Evolutionary conservation across 306 rosid genomes (phyloP).

Genomic region (Sechiopsis laciniata): DNA sequence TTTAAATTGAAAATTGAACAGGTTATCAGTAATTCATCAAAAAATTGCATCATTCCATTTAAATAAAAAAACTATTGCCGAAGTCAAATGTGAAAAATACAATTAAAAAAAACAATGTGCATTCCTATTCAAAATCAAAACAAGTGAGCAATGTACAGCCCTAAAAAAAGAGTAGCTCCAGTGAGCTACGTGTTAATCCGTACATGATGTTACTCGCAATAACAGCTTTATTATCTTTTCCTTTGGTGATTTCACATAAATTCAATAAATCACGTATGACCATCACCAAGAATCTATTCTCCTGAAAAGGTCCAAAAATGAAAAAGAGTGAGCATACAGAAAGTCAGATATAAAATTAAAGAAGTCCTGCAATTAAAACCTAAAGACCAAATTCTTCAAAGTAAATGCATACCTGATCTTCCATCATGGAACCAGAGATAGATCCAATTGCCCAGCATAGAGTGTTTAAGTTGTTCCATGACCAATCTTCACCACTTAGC

Average conservation of each 20-base stretch:
- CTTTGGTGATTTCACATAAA: constrained; percentile 89
- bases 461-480: constrained; percentile 96
- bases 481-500: constrained; percentile 96
- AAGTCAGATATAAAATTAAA: background rate
- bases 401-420: constrained; percentile 67
- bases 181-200: constrained; percentile 22
- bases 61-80: background rate
- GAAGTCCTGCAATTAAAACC: background rate
- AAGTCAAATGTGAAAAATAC: background rate
- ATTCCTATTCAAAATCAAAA: background rate
- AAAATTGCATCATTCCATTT: background rate
- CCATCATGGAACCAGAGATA: constrained; percentile 96
- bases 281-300: constrained; percentile 98
- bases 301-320: constrained; percentile 47
- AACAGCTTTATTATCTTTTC: constrained; percentile 97
- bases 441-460: constrained; percentile 99
- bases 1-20: background rate
- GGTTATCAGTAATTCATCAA: constrained; percentile 3
- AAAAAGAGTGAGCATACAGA: constrained; percentile 23
- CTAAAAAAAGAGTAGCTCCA: background rate
- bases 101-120: background rate
- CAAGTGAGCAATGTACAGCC: background rate
- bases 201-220: constrained; percentile 98
- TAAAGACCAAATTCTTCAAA: constrained; percentile 9
- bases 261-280: constrained; percentile 93